Evolutionary conservation across 2,329 filamentous ascomycete genomes (phyloP).

Genomic region (Aspergillus neotritici): DNA sequence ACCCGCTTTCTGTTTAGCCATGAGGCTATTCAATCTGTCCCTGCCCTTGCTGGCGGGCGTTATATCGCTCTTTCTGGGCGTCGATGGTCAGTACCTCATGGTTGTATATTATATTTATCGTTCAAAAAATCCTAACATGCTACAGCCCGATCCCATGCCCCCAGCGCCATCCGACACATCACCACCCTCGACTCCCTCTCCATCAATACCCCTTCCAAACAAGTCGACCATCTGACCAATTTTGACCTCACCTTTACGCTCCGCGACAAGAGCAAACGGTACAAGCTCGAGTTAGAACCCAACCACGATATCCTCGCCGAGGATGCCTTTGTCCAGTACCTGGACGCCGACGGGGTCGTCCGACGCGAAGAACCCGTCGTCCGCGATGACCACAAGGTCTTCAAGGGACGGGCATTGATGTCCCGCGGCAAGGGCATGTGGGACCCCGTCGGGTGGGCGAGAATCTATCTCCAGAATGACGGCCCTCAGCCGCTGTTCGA

Average conservation of each 20-base stretch:
- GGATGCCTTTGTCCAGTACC: conserved; percentile 66
- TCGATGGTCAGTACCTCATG: conserved; percentile 11
- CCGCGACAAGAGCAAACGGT: conserved; percentile 58
- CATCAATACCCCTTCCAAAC: conserved; percentile 72
- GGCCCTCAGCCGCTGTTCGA: conserved; percentile 78
- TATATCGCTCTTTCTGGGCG: conserved; percentile 18
- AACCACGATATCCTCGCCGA: conserved; percentile 84
- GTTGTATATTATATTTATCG: background rate
- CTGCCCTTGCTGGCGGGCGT: conserved; percentile 23
- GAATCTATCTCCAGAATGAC: conserved; percentile 71
- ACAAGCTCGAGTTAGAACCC: conserved; percentile 77
- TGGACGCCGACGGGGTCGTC: conserved; percentile 66
- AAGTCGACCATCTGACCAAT: conserved; percentile 70
- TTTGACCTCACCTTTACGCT: conserved; percentile 83
- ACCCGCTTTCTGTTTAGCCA: conserved; percentile 13
- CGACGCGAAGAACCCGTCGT: conserved; percentile 62
- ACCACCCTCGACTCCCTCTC: conserved; percentile 66
- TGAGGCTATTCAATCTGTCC: conserved; percentile 23
- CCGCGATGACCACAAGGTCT: conserved; percentile 72
- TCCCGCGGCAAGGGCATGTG: conserved; percentile 61
- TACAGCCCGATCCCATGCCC: conserved; percentile 63
- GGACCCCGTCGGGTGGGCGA: conserved; percentile 79
- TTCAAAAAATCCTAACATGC: conserved; percentile 1
- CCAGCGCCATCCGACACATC: conserved; percentile 72
- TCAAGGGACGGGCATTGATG: conserved; percentile 71